Evolutionary conservation across 78 protist species (phyloP).

Genomic region (Dictyostelium purpureum): DNA sequence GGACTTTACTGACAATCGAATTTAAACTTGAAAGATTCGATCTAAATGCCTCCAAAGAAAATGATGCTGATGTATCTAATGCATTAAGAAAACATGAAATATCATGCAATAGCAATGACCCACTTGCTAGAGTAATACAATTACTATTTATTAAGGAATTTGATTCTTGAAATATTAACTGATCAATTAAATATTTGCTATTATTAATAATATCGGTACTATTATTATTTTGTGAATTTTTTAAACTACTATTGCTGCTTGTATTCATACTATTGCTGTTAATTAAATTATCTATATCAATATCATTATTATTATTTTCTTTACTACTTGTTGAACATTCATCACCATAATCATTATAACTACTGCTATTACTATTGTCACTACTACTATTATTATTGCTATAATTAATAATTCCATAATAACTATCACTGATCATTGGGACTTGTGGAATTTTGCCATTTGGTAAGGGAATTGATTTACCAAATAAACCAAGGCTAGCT

Average conservation of each 20-base stretch:
- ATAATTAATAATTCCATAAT: no score
- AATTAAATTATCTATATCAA: neutral
- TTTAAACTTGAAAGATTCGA: neutral
- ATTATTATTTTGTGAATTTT: neutral
- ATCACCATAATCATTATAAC: no score
- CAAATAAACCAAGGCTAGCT: neutral
- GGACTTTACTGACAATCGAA: neutral
- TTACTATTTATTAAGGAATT: constrained; percentile 5
- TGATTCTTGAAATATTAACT: neutral
- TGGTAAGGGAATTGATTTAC: constrained; percentile 29
- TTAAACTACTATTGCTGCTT: neutral
- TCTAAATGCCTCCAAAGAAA: constrained; percentile 25
- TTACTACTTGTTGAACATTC: neutral
- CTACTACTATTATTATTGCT: no score
- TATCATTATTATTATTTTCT: neutral
- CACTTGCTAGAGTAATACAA: constrained; percentile 18
- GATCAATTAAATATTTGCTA: neutral
- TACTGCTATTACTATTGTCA: no score
- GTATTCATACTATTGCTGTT: no score
- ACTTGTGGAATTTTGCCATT: neutral
- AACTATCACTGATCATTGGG: neutral
- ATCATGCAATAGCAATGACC: neutral
- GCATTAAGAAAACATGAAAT: neutral
- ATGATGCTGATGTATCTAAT: neutral
- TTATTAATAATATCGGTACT: neutral